These are phyloP conservation scores for Clathrus columnatus DNA, from an alignment of 768 basidiomycete species.

Conservation along the genomic window DNA sequence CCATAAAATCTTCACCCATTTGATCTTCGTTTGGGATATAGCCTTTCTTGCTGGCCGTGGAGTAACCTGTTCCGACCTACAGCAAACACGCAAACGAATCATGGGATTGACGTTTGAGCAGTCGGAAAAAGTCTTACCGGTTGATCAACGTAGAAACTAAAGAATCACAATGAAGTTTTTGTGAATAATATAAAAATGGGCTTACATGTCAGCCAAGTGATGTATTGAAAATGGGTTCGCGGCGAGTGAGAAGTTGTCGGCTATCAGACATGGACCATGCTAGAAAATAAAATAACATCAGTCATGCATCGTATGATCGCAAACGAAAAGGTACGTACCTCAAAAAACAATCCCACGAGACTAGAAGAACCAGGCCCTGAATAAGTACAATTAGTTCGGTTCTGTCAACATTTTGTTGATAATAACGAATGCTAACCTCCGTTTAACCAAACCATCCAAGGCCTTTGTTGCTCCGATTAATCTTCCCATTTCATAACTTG, in stretches of 20 bases:
- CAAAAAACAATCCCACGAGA: slow-evolving; percentile 12
- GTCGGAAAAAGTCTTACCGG: slow-evolving; percentile 36
- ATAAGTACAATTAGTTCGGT: neutral
- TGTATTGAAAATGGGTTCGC: slow-evolving; percentile 52
- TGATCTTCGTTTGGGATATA: slow-evolving; percentile 58
- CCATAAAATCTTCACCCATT: slow-evolving; percentile 51
- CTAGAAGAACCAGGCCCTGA: slow-evolving; percentile 15
- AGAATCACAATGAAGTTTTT: too few relatives aligned
- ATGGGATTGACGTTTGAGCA: neutral
- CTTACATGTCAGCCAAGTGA: slow-evolving; percentile 38
- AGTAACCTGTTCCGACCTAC: slow-evolving; percentile 43
- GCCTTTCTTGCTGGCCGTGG: slow-evolving; percentile 53
- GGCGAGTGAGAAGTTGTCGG: slow-evolving; percentile 38
- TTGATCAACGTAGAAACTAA: slow-evolving; percentile 64
- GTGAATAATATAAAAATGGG: neutral
- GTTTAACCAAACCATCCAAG: slow-evolving; percentile 17
- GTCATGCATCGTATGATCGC: neutral
- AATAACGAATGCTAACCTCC: slow-evolving; percentile 11
- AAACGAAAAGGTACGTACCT: neutral
- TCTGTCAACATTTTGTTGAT: too few relatives aligned
- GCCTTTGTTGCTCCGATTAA: neutral
- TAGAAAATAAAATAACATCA: neutral
- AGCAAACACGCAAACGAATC: neutral
- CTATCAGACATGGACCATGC: slow-evolving; percentile 64
- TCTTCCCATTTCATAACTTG: neutral